Evolutionary conservation across 2,329 filamentous ascomycete species (phyloP).

Genomic region (Colletotrichum sp.): DNA sequence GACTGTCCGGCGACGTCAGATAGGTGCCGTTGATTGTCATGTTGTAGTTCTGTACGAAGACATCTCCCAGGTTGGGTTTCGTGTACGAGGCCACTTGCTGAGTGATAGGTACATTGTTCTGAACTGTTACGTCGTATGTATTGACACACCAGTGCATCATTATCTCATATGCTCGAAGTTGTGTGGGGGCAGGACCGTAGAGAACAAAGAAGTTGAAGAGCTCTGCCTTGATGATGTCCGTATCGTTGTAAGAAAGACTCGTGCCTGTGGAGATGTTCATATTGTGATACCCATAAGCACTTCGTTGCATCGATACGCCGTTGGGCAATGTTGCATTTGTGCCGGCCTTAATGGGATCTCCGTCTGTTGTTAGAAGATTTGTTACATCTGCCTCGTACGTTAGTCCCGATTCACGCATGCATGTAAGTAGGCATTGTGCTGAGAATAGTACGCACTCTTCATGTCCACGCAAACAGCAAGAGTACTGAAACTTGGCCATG

Average conservation of each 20-base stretch:
- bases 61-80: not conserved
- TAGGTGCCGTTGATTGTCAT: not conserved
- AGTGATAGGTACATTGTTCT: not conserved
- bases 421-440: accelerated
- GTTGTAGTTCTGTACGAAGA: not conserved
- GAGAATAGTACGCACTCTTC: not conserved
- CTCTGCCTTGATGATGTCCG: not conserved
- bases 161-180: not conserved
- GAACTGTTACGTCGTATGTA: not conserved
- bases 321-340: not conserved
- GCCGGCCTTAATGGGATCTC: not conserved
- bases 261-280: not conserved
- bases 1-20: slow-evolving; percentile 3
- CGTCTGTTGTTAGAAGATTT: not conserved
- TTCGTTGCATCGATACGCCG: not conserved
- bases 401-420: not conserved
- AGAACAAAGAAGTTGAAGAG: slow-evolving; percentile 6
- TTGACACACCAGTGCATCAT: slow-evolving; percentile 10
- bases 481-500: not conserved
- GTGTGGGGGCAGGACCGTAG: not conserved
- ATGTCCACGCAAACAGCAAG: slow-evolving; percentile 3
- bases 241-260: not conserved
- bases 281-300: not conserved
- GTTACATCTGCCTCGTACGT: not conserved
- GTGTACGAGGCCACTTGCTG: not conserved